phyloP scores from a whole-genome alignment of 164 flowering plant genomes.

The Aristolochia contorta region DNA sequence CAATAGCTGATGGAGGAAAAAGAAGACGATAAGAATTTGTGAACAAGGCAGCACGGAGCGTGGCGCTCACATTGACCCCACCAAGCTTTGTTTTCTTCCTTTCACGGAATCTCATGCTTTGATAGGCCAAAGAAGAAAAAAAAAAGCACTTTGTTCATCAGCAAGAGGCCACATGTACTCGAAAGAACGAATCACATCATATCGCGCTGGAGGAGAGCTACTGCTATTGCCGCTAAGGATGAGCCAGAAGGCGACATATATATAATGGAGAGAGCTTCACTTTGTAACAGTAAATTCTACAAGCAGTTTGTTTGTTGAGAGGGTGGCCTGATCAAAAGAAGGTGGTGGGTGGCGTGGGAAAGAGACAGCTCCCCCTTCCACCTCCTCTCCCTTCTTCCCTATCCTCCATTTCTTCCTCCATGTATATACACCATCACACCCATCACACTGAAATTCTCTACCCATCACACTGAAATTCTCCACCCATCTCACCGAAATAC shows the following conservation, averaged over 20 bases:
- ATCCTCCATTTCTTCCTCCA: background rate
- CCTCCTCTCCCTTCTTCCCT: conserved; percentile 1
- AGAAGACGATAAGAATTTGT: background rate
- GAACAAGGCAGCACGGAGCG: background rate
- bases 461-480: background rate
- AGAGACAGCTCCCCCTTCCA: conserved; percentile 3
- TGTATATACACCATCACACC: background rate
- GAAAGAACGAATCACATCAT: background rate
- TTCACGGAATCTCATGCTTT: conserved; percentile 18
- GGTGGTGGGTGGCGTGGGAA: conserved; percentile 8
- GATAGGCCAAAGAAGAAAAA: conserved; percentile 6
- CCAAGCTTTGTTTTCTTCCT: background rate
- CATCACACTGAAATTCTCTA: background rate
- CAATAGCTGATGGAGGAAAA: background rate
- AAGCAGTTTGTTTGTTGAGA: conserved; percentile 7
- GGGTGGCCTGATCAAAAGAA: background rate
- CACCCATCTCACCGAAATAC: background rate
- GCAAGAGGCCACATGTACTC: background rate
- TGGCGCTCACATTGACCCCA: background rate
- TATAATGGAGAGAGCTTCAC: background rate
- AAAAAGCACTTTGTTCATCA: background rate
- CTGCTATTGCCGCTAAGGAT: background rate
- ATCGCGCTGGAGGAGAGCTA: conserved; percentile 1
- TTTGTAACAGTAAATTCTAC: background rate
- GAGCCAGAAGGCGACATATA: background rate